Base-by-base conservation (phyloP, 306 rosid species). In the Cicer pinnatifidum region DNA sequence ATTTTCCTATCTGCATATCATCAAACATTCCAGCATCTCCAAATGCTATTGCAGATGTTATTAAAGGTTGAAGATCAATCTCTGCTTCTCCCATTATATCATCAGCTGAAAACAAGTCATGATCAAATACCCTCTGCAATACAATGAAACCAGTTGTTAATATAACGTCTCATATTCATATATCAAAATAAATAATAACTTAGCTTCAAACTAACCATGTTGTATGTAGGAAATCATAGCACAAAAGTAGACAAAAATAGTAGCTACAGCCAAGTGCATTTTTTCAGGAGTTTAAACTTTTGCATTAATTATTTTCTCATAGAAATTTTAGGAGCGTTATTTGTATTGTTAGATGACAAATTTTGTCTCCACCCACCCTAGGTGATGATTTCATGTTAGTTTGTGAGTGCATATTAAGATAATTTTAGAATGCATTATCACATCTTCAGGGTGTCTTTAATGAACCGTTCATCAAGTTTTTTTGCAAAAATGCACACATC, bases 11-110 rank as follows among this genome's bases (percentile, higher is more conserved):
- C 81, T 88, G 97, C 97, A 94, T 94, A 82, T 94, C 76, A 2
- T 88, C 88, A 57, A 90, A 91, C 95, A 91, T 77, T 67, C 92
- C 92, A 7, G 99, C 90, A 48, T 89, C 91, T 81, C 99, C 97
- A 71, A 89, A 94, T 6, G 96, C 88, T 78, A 87, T 85, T 39
- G 99, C 99, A 6, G 99, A 94, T 62, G 96, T 80, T 82, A 94
- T 91, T 82, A 94, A 38, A 8, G 99, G 99, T 70, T 94, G 99
- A 82, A 94, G 97, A 88, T 94, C 99, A n/a, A 94, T 76, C 68
- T 94, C 91, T 43, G 99, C 99, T 79, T 94, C 99, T 78, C 99
- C 99, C 99, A 94, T 94, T 64, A 94, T 89, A 77, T 94, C 99
- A 71, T 94, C 99, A 2, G 97, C 87, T 2, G 99, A 91, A 82